A percentile compares a stretch with the other conserved stretches of the same genome.
phyloP scores from a whole-genome alignment of 2,329 filamentous ascomycete species.

The Neonectria coccinea region DNA sequence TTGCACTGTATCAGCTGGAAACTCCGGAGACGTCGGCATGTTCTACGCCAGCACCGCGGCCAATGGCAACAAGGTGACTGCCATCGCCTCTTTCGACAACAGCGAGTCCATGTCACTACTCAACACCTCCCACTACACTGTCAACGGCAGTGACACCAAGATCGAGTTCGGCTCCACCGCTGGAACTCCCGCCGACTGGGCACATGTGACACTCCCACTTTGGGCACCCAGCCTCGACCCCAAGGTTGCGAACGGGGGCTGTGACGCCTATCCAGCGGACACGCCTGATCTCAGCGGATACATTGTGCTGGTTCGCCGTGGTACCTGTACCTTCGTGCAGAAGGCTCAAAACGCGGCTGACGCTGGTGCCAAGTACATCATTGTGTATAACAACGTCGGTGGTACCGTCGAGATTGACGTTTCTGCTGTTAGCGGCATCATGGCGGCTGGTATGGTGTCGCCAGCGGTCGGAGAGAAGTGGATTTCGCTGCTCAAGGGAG shows the following conservation, averaged over 20 bases:
- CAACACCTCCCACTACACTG: slow-evolving; percentile 55
- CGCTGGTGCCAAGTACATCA: slow-evolving; percentile 69
- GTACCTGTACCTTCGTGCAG: slow-evolving; percentile 65
- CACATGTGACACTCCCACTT: slow-evolving; percentile 59
- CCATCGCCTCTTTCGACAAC: slow-evolving; percentile 65
- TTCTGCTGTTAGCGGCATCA: slow-evolving; percentile 46
- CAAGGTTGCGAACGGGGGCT: slow-evolving; percentile 61
- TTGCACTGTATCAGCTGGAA: slow-evolving; percentile 65
- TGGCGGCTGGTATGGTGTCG: slow-evolving; percentile 57
- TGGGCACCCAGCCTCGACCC: slow-evolving; percentile 64
- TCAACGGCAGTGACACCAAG: slow-evolving; percentile 50
- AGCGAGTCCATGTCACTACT: slow-evolving; percentile 56
- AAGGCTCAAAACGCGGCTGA: slow-evolving; percentile 66
- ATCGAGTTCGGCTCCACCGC: slow-evolving; percentile 57
- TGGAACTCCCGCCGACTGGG: slow-evolving; percentile 58
- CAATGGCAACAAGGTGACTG: slow-evolving; percentile 59
- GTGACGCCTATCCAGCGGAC: slow-evolving; percentile 61
- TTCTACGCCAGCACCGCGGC: slow-evolving; percentile 64
- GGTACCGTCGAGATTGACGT: slow-evolving; percentile 52
- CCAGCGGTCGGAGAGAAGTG: slow-evolving; percentile 57
- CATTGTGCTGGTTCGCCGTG: slow-evolving; percentile 71
- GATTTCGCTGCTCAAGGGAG: slow-evolving; percentile 57
- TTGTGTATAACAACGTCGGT: slow-evolving; percentile 69
- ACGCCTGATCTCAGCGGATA: slow-evolving; percentile 68
- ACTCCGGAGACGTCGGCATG: slow-evolving; percentile 58